Base-by-base conservation (phyloP, 108 stramenopile genomes). In the Nannochloropsis salina region DNA sequence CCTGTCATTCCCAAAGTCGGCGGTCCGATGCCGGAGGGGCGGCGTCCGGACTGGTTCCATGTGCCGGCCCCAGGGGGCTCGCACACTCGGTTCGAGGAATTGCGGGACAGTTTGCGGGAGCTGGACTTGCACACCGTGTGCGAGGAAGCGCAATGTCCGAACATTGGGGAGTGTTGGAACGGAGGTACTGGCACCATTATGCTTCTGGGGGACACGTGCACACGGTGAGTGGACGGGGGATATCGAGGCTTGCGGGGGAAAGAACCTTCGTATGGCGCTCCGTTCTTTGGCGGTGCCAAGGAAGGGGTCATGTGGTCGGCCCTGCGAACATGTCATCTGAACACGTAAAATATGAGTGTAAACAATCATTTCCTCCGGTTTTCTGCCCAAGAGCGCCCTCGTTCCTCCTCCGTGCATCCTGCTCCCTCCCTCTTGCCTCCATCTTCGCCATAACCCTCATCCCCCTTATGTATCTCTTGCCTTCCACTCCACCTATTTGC, bases 81-180 rank as follows among this genome's bases (percentile, higher is more conserved):
- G 41, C 20, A 43, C 81, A 41, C 42, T 10, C 47, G 8, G 80
- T 92, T 88, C 89, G 84, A 92, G 22, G 89, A 90, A 44, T 85
- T 92, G 4, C 79, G 87, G 42, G 85, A 84, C 20, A 89, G 87
- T n/a, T 84, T 92, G 45, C 85, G 85, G 31, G 87, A 93, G 74
- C 92, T 99, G 6, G 92, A 90, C 42, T 90, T 99, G 80, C 86
- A 95, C 86, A 98, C 99, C 3, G 99, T 99, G 40, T 99, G 98
- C 90, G 98, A 98, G 87, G 97, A 99, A 86, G 99, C 99, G 45
- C 94, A 94, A 85, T 99, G 99, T 88, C 99, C 99, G 43, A 99
- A 99, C 92, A 95, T 98, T 83, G 99, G 99, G 51, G 99, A 99
- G 90, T 99, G 99, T 86, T 99, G 99, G 99, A 95, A 94, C 90